Evolutionary conservation across 108 stramenopile genomes (phyloP), one percentile per base, ranked within the genome.

Genomic region (Fragilaria crotonensis): DNA sequence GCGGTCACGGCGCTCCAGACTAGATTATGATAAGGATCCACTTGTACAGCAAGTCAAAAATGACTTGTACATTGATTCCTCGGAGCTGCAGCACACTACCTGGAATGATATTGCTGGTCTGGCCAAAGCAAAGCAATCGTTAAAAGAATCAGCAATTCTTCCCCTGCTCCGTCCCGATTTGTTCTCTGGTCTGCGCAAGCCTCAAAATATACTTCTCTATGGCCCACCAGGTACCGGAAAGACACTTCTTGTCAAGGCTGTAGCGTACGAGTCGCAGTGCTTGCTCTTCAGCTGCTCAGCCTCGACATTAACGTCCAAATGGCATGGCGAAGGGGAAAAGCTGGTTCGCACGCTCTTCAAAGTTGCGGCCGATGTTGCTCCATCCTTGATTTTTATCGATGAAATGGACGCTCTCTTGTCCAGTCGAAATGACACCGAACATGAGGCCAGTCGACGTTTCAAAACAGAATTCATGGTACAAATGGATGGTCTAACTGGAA

Each of bases 391-490:
- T 21, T 98, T 98, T 72, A 66, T 98, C 45, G 97, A 98, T 68
- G 97, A 98, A 71, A 78, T 98, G 51, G 97, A 98, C 64, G 80
- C 92, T 4, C 66, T 98, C 9, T 65, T 89, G 25, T 73, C 72
- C n/a, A 67, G 57, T 48, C 74, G 88, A 26, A 72, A 71, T 1
- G 66, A 68, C 26, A 52, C 52, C 25, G 95, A 97, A 57, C 97
- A 96, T 64, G 95, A 98, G 61, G 95, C 94, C 1, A 83, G 80
- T 46, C 80, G 97, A 23, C 66, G 95, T 25, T 90, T 98, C 57
- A 98, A 98, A 59, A 96, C 95, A 5, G 97, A 98, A 68, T 84
- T 96, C 51, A 93, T 96, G 86, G 85, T 90, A 0, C 94, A 96
- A 71, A 86, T 95, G 81, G 97, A 98, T 75, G 97, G 97, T 31